Conservation (phyloP, 306 rosid species). For the Pterocarpus macrocarpus region DNA sequence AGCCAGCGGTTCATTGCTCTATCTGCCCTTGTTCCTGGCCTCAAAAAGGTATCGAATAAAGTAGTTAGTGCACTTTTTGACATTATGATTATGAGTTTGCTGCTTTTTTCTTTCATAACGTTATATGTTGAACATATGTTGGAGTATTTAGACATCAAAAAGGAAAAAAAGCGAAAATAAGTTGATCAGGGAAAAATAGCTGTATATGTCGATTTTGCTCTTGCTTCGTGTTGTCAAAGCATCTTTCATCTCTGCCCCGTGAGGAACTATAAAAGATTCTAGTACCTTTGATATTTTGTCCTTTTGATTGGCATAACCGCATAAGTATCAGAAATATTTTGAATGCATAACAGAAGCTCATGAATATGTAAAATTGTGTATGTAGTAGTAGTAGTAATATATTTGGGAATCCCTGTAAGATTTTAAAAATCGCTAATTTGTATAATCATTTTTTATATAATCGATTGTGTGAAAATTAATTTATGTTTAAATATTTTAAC, state of each 20-base stretch:
- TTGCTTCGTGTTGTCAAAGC: neutral
- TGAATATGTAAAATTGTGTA: neutral
- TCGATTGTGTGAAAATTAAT: too few relatives aligned
- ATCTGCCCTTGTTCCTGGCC: slow-evolving; percentile 92
- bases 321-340: neutral
- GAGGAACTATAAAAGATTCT: too few relatives aligned
- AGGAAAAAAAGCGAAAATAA: neutral
- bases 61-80: neutral
- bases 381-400: neutral
- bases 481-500: too few relatives aligned
- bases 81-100: slow-evolving; percentile 10
- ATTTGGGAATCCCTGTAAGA: too few relatives aligned
- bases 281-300: too few relatives aligned
- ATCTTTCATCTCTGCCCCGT: neutral
- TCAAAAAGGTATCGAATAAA: slow-evolving; percentile 74
- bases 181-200: neutral
- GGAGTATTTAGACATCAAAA: neutral
- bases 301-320: too few relatives aligned
- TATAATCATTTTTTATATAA: too few relatives aligned
- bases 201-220: neutral
- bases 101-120: neutral
- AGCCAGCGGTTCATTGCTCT: slow-evolving; percentile 88
- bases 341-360: neutral
- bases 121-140: neutral
- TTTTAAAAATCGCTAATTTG: too few relatives aligned